These are phyloP conservation scores for Solanum hybrid DNA, from an alignment of 305 asterid species.

Conservation along the genomic window DNA sequence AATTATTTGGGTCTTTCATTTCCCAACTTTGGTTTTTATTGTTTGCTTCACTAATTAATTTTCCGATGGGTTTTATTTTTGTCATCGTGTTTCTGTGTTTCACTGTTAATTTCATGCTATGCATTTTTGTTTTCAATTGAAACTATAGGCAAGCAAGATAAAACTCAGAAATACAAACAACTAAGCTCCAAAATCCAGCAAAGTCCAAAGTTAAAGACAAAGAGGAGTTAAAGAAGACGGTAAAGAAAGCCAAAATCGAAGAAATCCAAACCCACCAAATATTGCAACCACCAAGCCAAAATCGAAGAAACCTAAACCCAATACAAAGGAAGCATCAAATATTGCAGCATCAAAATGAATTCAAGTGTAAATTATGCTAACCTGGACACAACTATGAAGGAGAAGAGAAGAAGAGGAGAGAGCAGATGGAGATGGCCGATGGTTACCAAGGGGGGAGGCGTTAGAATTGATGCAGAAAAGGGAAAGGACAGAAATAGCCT, in stretches of 20 bases:
- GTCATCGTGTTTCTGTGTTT: background rate
- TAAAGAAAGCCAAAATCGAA: too few species aligned
- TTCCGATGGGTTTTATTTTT: background rate
- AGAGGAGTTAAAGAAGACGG: background rate
- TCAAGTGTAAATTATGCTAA: background rate
- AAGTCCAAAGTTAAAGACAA: background rate
- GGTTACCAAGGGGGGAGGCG: background rate
- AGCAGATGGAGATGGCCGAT: background rate
- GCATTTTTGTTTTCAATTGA: background rate
- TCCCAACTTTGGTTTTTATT: background rate
- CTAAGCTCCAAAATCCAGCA: background rate
- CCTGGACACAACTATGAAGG: background rate
- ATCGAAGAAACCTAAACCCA: background rate
- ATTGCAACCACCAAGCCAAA: background rate
- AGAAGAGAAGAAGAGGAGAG: background rate
- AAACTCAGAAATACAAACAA: background rate
- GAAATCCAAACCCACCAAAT: background rate
- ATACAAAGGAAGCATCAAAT: background rate
- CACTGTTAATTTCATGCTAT: background rate
- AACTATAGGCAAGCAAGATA: background rate
- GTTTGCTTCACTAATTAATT: background rate
- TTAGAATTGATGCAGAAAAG: background rate
- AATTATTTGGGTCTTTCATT: background rate
- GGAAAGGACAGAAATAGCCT: background rate
- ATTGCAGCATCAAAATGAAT: background rate